Evolutionary conservation across 2,329 filamentous ascomycete genomes (phyloP).

Genomic region (Cadophora gregata): DNA sequence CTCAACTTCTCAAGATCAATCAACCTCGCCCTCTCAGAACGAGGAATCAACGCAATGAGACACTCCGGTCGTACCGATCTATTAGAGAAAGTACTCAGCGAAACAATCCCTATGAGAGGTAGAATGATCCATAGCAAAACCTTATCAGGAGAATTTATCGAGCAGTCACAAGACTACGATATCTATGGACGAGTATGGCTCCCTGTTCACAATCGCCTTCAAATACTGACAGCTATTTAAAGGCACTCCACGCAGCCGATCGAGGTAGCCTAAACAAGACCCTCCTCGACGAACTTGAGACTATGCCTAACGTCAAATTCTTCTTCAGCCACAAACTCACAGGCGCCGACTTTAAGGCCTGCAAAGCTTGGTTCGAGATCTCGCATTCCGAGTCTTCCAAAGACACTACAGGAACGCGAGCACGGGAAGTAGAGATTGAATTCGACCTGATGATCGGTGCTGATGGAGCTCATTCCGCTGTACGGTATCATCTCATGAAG

Average conservation of each 20-base stretch:
- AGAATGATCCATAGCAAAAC: conserved; percentile 90
- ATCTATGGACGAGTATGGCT: conserved; percentile 77
- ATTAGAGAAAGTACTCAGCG: conserved; percentile 73
- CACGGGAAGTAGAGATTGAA: conserved; percentile 75
- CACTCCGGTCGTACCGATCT: conserved; percentile 70
- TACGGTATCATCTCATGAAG: conserved; percentile 96
- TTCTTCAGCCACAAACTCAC: conserved; percentile 95
- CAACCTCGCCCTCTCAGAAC: conserved; percentile 91
- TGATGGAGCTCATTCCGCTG: conserved; percentile 91
- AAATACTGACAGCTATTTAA: conserved; percentile 2
- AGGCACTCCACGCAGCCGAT: conserved; percentile 88
- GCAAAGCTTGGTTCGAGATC: conserved; percentile 87
- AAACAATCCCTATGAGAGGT: conserved; percentile 91
- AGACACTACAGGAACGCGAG: conserved; percentile 34
- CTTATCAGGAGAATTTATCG: conserved; percentile 69
- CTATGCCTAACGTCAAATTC: conserved; percentile 86
- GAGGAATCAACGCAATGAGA: conserved; percentile 87
- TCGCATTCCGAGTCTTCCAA: conserved; percentile 46
- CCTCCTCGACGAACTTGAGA: conserved; percentile 82
- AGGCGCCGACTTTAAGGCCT: conserved; percentile 80
- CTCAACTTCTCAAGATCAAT: conserved; percentile 99
- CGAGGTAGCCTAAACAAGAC: conserved; percentile 81
- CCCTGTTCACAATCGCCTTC: neutral
- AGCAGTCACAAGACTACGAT: conserved; percentile 89
- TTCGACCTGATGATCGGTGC: conserved; percentile 95